Evolutionary conservation across 768 basidiomycete species (phyloP), one percentile per base, ranked within the genome.

Genomic region (Paxillus ammoniavirescens): DNA sequence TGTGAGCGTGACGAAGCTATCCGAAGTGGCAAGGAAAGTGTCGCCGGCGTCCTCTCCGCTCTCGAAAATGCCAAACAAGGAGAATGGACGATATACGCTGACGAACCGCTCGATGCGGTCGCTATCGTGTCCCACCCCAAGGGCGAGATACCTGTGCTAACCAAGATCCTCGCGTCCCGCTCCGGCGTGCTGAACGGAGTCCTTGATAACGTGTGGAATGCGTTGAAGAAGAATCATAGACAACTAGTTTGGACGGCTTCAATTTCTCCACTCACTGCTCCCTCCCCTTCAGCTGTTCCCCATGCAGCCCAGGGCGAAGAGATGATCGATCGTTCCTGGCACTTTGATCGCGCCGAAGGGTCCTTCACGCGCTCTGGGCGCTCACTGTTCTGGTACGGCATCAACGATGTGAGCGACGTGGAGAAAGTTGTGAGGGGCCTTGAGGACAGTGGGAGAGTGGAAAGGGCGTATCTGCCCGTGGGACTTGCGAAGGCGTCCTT

Each of bases 201-300:
- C 55, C 78, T 94, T 57, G 97, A 99, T 76, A 99, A 98, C 65
- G 94, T 99, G 37, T 99, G 96, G 78, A 89, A 83, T 65, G 85
- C 93, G n/a, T 85, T 99, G 78, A 89, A 87, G 73, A 95, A 93
- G 76, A 93, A 98, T 68, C 89, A 98, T 73, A 83, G 86, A 57
- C 82, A 83, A 54, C 81, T 99, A 38, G 97, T 99, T 80, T 98
- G 97, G 97, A 98, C 95, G n/a, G 88, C 93, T 0, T 89, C 88
- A 61, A 87, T 87, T 4, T 54, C 65, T 13, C 8, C 60, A 6
- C 58, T 56, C 45, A 40, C 54, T 12, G 47, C 54, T 0, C 55
- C 61, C 17, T 52, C 55, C 6, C 53, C 53, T 17, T 52, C 30
- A 5, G 23, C 47, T 33, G 8, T 31, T 26, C 38, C 44, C 23